Evolutionary conservation across 805 yeast genomes (phyloP), one percentile per base, ranked within the genome.

Genomic region (Starmerella bombicola): DNA sequence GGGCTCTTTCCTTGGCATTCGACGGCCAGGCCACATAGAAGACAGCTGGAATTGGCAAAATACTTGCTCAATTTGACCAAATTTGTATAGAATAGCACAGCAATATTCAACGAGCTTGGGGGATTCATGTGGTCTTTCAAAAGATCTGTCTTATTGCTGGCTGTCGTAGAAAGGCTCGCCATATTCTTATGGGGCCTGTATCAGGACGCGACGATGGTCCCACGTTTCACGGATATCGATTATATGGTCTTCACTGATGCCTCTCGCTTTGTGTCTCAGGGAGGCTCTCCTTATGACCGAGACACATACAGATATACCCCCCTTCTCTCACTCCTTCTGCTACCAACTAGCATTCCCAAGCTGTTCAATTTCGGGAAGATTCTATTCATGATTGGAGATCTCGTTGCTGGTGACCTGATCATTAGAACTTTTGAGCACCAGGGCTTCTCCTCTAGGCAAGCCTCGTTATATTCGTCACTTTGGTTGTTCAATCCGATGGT

Each of bases 401-500:
- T 91, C 29, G 54, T 82, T 1, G 84, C 97, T 0, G 98, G 97
- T 0, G 56, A 66, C 30, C 57, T 85, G 32, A 67, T 75, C 47
- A 54, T 73, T 51, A 57, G 61, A 43, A 38, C 37, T 21, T 18
- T 43, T 15, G 30, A 38, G 33, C 22, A 12, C n/a, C 49, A 62
- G 22, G 54, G 56, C 13, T 55, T 49, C 30, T 44, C 56, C n/a
- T 52, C 52, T 33, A 33, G 52, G 5, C 64, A 62, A 35, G 64
- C 66, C n/a, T 43, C 69, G 10, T 48, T 65, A 5, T 64, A 76
- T 31, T 59, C 76, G 10, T 59, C 78, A 2, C 62, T 88, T 4
- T 91, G 97, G 97, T 66, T 91, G 16, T 66, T 84, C 50, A 91
- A 91, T 57, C 97, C 98, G 13, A 81, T 91, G 91, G 97, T 86